These are phyloP conservation scores for Cladobotryum mycophilum DNA, from an alignment of 2,329 filamentous ascomycete genomes.

Conservation along the genomic window DNA sequence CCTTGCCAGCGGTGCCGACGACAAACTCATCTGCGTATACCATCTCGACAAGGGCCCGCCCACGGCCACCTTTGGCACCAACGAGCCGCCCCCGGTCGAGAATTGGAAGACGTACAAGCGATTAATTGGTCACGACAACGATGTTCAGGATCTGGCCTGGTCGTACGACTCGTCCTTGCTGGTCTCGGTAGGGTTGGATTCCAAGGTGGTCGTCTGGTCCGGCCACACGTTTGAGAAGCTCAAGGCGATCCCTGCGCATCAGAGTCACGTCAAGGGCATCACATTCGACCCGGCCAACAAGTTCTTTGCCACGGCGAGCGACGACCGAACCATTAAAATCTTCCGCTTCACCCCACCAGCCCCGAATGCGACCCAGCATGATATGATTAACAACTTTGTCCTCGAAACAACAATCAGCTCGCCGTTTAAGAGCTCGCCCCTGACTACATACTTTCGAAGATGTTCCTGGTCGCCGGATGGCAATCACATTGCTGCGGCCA, in stretches of 20 bases:
- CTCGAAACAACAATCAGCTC: constrained; percentile 84
- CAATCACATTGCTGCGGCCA: constrained; percentile 92
- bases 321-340: constrained; percentile 94
- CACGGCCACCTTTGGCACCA: constrained; percentile 76
- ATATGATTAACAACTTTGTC: constrained; percentile 94
- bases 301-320: constrained; percentile 96
- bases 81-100: constrained; percentile 87
- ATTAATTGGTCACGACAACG: constrained; percentile 94
- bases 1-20: constrained; percentile 92
- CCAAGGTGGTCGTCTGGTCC: constrained; percentile 97
- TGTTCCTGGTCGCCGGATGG: constrained; percentile 98
- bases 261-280: constrained; percentile 97
- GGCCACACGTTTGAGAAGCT: constrained; percentile 97
- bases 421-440: constrained; percentile 83
- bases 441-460: constrained; percentile 93
- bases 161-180: constrained; percentile 92
- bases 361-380: constrained; percentile 86
- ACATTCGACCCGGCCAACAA: constrained; percentile 99
- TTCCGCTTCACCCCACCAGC: constrained; percentile 89
- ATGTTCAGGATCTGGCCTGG: constrained; percentile 97
- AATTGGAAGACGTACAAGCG: constrained; percentile 96
- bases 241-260: constrained; percentile 86
- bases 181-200: constrained; percentile 93
- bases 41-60: constrained; percentile 78
- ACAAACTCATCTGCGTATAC: constrained; percentile 98